Evolutionary conservation across 768 basidiomycete genomes (phyloP).

Genomic region (Macrolepiota dolichaula): DNA sequence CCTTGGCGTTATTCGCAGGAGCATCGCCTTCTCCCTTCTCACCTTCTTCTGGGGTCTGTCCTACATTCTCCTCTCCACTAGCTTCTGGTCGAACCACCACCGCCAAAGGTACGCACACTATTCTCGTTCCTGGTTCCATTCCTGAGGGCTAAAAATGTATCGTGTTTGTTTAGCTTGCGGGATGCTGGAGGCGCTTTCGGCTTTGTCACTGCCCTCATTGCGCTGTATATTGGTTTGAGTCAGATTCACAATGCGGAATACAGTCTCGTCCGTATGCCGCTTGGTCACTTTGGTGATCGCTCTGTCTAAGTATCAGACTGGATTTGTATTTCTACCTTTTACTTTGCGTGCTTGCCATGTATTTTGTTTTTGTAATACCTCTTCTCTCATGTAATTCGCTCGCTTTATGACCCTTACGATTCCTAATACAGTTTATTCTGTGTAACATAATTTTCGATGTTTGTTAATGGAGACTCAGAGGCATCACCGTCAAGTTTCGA

Average conservation of each 20-base stretch:
- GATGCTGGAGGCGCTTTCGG: constrained; percentile 13
- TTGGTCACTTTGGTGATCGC: background rate
- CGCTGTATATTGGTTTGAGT: constrained; percentile 12
- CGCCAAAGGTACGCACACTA: background rate
- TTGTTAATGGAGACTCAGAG: background rate
- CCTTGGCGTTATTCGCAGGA: constrained; percentile 48
- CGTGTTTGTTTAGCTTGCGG: background rate
- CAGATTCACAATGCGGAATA: constrained; percentile 6
- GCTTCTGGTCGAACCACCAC: constrained; percentile 26
- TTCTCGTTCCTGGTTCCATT: background rate
- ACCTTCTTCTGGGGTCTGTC: constrained; percentile 54
- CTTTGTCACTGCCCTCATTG: constrained; percentile 11
- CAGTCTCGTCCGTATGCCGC: constrained; percentile 12
- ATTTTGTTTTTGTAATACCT: background rate
- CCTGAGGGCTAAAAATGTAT: background rate
- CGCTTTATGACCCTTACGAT: background rate
- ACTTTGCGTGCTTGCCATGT: background rate
- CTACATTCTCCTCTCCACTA: constrained; percentile 43
- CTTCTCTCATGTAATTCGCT: background rate
- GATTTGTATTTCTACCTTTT: background rate
- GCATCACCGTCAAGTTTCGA: no score
- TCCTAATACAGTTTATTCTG: background rate
- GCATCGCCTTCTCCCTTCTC: constrained; percentile 43
- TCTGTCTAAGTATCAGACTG: background rate
- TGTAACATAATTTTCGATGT: background rate